Evolutionary conservation across 495 filamentous ascomycete genomes (phyloP).

Genomic region (Mycothermus thermophilus): DNA sequence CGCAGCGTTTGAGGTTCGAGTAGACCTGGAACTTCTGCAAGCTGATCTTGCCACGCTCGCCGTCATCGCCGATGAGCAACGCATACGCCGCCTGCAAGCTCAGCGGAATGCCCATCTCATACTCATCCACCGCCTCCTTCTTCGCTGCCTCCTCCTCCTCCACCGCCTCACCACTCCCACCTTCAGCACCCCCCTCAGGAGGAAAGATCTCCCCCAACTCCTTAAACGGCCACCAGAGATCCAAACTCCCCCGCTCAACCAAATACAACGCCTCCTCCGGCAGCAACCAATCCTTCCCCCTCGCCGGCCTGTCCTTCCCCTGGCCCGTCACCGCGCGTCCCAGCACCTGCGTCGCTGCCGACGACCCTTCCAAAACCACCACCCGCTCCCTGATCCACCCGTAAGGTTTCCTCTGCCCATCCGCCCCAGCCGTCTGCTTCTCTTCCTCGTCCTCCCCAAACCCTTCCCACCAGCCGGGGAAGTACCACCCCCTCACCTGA

Average conservation of each 20-base stretch:
- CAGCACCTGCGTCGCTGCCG: constrained; percentile 25
- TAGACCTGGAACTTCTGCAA: constrained; percentile 84
- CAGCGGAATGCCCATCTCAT: constrained; percentile 60
- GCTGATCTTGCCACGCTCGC: constrained; percentile 41
- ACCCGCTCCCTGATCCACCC: constrained; percentile 32
- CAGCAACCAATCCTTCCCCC: constrained; percentile 59
- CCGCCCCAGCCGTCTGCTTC: constrained; percentile 2
- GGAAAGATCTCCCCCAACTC: constrained; percentile 28
- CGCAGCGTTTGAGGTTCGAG: constrained; percentile 64
- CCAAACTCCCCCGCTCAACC: constrained; percentile 71
- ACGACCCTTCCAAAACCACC: constrained; percentile 33
- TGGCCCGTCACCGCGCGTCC: constrained; percentile 31
- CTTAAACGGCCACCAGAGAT: constrained; percentile 62
- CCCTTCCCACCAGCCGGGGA: constrained; percentile 32
- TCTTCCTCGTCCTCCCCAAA: constrained; percentile 18
- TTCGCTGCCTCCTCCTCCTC: constrained; percentile 10
- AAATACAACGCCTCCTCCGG: constrained; percentile 86
- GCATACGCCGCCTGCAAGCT: constrained; percentile 85
- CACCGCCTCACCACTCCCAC: constrained; percentile 12
- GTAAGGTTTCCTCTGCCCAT: constrained; percentile 18
- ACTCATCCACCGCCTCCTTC: constrained; percentile 35
- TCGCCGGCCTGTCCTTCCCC: constrained; percentile 30
- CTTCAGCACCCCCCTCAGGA: constrained; percentile 1
- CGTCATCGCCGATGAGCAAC: constrained; percentile 52
- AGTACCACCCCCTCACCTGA: constrained; percentile 42